These are phyloP conservation scores for Tolypocladium inflatum DNA, from an alignment of 2,329 filamentous ascomycete species.

Conservation along the genomic window DNA sequence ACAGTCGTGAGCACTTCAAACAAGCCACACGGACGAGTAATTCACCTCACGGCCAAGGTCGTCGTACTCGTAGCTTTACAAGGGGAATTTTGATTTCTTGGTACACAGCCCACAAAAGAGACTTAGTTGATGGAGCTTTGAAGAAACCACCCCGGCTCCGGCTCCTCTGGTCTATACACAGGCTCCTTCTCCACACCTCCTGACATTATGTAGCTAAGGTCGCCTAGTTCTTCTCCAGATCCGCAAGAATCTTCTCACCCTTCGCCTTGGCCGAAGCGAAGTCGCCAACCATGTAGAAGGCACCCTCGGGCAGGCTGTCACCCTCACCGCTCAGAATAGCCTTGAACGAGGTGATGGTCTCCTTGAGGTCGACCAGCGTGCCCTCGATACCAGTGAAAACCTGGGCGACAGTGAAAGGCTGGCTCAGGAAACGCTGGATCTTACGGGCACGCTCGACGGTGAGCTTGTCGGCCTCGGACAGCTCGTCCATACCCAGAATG, in stretches of 20 bases:
- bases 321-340: conserved; percentile 89
- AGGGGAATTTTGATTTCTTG: conserved; percentile 44
- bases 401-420: conserved; percentile 87
- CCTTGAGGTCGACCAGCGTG: conserved; percentile 94
- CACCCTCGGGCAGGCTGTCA: conserved; percentile 90
- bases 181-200: conserved; percentile 26
- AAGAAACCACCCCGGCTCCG: conserved; percentile 37
- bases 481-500: conserved; percentile 99
- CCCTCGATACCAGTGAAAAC: conserved; percentile 93
- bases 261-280: conserved; percentile 86
- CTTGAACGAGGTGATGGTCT: conserved; percentile 97
- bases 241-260: conserved; percentile 99
- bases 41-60: background rate
- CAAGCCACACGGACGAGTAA: background rate
- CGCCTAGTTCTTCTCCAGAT: conserved; percentile 61
- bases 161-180: conserved; percentile 52
- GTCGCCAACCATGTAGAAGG: conserved; percentile 97
- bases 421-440: conserved; percentile 98
- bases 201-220: conserved; percentile 25
- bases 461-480: conserved; percentile 98
- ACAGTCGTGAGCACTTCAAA: background rate
- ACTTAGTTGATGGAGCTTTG: conserved; percentile 42
- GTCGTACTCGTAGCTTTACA: conserved; percentile 5
- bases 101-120: conserved; percentile 54
- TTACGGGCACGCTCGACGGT: conserved; percentile 99